Conservation (phyloP, 202 grass and related monocot genomes). For the Panicum virgatum region DNA sequence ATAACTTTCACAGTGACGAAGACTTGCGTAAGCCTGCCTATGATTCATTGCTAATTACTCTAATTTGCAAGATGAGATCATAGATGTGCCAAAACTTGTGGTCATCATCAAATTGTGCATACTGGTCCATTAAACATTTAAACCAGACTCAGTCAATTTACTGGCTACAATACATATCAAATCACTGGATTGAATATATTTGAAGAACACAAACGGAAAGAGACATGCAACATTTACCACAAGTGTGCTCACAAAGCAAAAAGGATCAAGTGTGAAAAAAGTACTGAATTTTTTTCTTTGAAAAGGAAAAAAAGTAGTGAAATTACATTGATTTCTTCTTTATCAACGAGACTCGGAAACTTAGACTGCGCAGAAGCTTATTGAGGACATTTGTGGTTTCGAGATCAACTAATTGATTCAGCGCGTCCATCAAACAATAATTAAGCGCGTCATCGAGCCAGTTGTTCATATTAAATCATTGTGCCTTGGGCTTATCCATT, state of each 20-base stretch:
- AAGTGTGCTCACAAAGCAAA: not conserved
- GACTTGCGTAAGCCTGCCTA: not conserved
- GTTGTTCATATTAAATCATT: slow-evolving; percentile 13
- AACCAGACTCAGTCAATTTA: not conserved
- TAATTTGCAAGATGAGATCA: slow-evolving; percentile 7
- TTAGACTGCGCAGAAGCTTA: not conserved
- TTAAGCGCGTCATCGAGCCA: slow-evolving; percentile 17
- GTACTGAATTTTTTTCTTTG: too few species aligned
- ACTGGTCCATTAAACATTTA: not conserved
- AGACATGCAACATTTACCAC: not conserved
- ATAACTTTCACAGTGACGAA: not conserved
- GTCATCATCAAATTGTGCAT: not conserved
- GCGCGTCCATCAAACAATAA: slow-evolving; percentile 9
- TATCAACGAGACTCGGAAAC: not conserved
- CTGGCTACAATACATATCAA: not conserved
- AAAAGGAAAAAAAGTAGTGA: too few species aligned
- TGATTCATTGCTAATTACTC: not conserved
- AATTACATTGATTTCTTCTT: not conserved
- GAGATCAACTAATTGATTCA: not conserved
- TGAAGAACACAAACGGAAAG: not conserved
- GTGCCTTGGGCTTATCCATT: slow-evolving; percentile 10
- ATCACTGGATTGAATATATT: not conserved
- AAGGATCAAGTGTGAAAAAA: not conserved
- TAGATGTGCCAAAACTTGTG: slow-evolving; percentile 15
- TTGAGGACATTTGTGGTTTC: not conserved